Evolutionary conservation across 1,284 basidiomycete species (phyloP), one percentile per base, ranked within the genome.

Genomic region (Ceratobasidium sp.): DNA sequence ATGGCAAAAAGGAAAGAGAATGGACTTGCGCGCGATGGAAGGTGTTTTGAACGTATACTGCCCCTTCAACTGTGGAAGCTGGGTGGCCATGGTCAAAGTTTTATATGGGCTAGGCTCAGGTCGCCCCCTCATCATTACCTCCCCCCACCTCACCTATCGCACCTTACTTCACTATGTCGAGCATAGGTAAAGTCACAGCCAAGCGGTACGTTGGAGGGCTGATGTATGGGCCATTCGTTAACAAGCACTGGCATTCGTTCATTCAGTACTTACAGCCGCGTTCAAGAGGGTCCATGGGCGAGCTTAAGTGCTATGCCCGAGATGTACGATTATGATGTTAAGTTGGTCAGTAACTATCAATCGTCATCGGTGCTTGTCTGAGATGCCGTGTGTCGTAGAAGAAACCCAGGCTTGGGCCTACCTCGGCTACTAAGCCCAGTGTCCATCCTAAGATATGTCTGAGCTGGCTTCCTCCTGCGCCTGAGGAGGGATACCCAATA

Each of bases 241-340:
- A 28, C 14, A 9, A 16, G 26, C 35, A 32, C 16, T 9, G n/a
- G 26, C 57, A 35, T 41, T 21, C 50, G 32, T 41, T 28, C 4
- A 35, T 58, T 35, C 28, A 69, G 66, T 3, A 35, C 66, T 8
- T 69, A 69, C n/a, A 57, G 66, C 44, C 54, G 66, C 28, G 50
- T 69, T 18, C 66, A 55, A n/a, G 21, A 52, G 38, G 66, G 66
- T 13, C 50, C 66, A n/a, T 69, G 66, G 66, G 30, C 50, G 11
- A 23, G 2, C 41, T 38, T 69, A 9, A 30, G n/a, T n/a, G 21
- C 4, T 26, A 52, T 26, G 21, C 49, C 49, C 49, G 49, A 52
- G 21, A 52, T 26, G 21, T 52, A 28, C 23, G 21, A 52, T 28
- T n/a, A n/a, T n/a, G n/a, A n/a, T n/a, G n/a, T n/a, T n/a, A n/a